A percentile compares a stretch with the other conserved stretches of the same genome.
Conservation (phyloP, 306 rosid species). For the Coriaria nepalensis region DNA sequence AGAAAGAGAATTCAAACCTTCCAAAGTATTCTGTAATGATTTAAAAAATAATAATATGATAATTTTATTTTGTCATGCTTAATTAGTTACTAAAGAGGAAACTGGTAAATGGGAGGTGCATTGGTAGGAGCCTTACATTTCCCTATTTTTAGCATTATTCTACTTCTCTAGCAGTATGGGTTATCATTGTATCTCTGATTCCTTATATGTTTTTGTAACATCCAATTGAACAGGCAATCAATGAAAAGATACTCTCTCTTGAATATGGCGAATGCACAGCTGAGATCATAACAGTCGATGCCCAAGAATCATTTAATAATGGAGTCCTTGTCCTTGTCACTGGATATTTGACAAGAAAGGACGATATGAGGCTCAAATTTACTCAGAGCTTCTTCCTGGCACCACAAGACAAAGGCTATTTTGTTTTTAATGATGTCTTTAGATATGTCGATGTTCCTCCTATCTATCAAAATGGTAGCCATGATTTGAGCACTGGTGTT, state of each 20-base stretch:
- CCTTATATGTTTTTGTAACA: background rate
- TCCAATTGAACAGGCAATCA: constrained; percentile 47
- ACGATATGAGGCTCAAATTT: constrained; percentile 39
- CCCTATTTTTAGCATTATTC: too few relatives aligned
- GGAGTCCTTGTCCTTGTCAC: constrained; percentile 84
- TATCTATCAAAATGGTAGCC: constrained; percentile 16
- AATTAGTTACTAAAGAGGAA: too few relatives aligned
- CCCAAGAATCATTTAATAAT: constrained; percentile 64
- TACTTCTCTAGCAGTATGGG: too few relatives aligned
- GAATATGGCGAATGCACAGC: constrained; percentile 44
- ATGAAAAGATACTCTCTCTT: constrained; percentile 59
- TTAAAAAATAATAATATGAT: too few relatives aligned
- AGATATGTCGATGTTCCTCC: constrained; percentile 52
- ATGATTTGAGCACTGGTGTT: constrained; percentile 17
- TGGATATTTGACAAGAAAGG: constrained; percentile 62
- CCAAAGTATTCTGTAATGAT: too few relatives aligned
- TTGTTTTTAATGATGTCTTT: constrained; percentile 71
- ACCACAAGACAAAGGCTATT: constrained; percentile 86
- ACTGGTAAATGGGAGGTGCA: too few relatives aligned
- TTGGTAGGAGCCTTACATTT: too few relatives aligned
- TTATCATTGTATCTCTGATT: background rate
- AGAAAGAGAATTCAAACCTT: too few relatives aligned
- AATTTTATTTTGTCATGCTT: too few relatives aligned
- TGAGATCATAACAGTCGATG: constrained; percentile 56
- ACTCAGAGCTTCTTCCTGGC: constrained; percentile 86